Evolutionary conservation across 805 yeast species (phyloP), one percentile per base, ranked within the genome.

Genomic region (Candida ovalis): DNA sequence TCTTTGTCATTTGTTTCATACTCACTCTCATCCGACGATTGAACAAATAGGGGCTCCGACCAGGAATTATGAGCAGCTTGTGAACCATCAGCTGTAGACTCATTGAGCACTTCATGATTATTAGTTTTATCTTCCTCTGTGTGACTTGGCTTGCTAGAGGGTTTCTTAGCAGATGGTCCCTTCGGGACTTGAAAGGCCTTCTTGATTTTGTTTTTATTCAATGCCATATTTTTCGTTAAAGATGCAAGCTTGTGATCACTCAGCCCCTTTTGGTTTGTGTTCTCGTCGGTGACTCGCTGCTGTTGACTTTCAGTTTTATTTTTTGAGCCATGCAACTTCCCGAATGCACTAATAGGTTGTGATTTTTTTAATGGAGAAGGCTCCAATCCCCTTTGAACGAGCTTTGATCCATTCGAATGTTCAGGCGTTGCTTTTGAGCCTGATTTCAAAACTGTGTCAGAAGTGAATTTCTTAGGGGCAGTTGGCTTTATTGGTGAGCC

Each of bases 191-290:
- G 42, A 32, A 58, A 53, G 4, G 28, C 46, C 25, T 49, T 43
- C 28, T 43, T 55, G 37, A 51, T 58, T 5, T 42, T 40, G 9
- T 41, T 52, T 43, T 56, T 58, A 18, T 59, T 59, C 35, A 61
- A 49, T 17, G 65, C 66, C 17, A 63, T 62, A 39, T 53, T 57
- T 45, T 62, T 63, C 1, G 68, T 63, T n/a, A 63, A 40, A 6
- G 56, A 45, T 10, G 61, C 55, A 27, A 54, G 46, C 21, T 48
- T 50, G 25, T 38, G 40, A 10, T 28, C 22, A 35, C 22, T 35
- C 19, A 17, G n/a, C 15, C 9, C 15, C n/a, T 15, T 30, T 5
- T 42, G 25, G 36, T 6, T 6, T 30, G 18, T 13, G 35, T 38
- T 21, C n/a, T n/a, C n/a, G n/a, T n/a, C n/a, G n/a, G n/a, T n/a